Evolutionary conservation across 371 early-diverging fungal genomes (phyloP).

Genomic region (Mortierella sp.): DNA sequence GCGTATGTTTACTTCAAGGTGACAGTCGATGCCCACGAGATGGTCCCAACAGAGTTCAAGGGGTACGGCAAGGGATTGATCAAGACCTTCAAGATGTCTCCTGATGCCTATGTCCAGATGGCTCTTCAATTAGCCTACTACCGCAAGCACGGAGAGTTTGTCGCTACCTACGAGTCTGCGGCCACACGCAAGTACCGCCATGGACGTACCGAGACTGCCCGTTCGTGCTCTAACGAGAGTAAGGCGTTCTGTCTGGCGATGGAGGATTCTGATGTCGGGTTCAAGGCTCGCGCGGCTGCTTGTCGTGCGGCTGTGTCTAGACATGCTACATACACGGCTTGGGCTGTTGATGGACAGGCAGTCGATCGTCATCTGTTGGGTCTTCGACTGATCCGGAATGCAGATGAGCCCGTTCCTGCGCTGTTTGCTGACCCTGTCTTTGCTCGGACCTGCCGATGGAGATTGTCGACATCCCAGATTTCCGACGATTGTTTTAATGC

Average conservation of each 20-base stretch:
- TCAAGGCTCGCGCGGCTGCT: slow-evolving; percentile 71
- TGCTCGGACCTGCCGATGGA: slow-evolving; percentile 88
- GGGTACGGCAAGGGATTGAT: slow-evolving; percentile 93
- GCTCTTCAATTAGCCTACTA: slow-evolving; percentile 94
- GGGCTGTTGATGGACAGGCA: slow-evolving; percentile 85
- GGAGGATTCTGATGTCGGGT: slow-evolving; percentile 70
- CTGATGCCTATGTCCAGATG: slow-evolving; percentile 96
- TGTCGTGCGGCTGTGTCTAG: slow-evolving; percentile 79
- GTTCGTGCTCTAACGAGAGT: slow-evolving; percentile 81
- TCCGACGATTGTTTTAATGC: slow-evolving; percentile 89
- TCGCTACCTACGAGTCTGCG: slow-evolving; percentile 93
- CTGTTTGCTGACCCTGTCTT: slow-evolving; percentile 90
- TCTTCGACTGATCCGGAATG: slow-evolving; percentile 62
- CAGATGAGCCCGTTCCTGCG: slow-evolving; percentile 80
- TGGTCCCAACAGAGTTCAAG: slow-evolving; percentile 82
- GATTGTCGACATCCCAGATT: slow-evolving; percentile 92
- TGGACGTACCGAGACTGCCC: slow-evolving; percentile 95
- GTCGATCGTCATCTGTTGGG: slow-evolving; percentile 94
- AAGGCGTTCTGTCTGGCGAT: slow-evolving; percentile 88
- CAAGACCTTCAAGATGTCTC: slow-evolving; percentile 88
- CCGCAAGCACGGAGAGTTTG: slow-evolving; percentile 82
- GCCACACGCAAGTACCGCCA: slow-evolving; percentile 91
- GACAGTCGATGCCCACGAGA: slow-evolving; percentile 75
- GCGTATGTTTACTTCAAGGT: slow-evolving; percentile 63
- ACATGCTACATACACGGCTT: slow-evolving; percentile 87